Evolutionary conservation across 371 early-diverging fungal genomes (phyloP), one percentile per base, ranked within the genome.

Genomic region (Rhizopus stolonifer): DNA sequence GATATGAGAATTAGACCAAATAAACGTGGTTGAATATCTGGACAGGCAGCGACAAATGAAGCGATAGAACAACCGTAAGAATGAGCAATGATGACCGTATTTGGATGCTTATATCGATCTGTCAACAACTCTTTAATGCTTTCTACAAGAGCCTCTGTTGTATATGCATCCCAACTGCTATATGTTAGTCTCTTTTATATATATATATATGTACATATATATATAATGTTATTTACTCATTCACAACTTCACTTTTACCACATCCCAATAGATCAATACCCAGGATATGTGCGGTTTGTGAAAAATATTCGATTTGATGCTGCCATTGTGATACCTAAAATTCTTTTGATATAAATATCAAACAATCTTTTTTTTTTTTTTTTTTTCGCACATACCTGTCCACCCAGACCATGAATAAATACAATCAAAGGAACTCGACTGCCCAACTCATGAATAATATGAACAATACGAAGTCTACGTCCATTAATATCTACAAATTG

Each of bases 341-440:
- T 29, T 3, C n/a, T n/a, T 13, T 39, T 31, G 46, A 40, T 17
- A 49, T 26, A 19, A 23, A 10, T 32, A 19, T 15, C 18, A 38
- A 26, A n/a, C 11, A 36, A 33, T 47, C 46, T 21, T 48, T 32
- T 42, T 46, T 64, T 49, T 46, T 19, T 44, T 32, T n/a, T 9
- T 22, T 22, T 15, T 69, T 71, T n/a, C n/a, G n/a, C n/a, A n/a
- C n/a, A n/a, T n/a, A 85, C 86, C 73, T 87, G 88, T 33, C 84
- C 87, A 19, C 88, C 88, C 24, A 88, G 60, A 10, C 88, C 88
- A 56, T 88, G 88, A 40, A 88, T 82, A 62, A 88, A 86, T 6
- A 87, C 80, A 23, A 88, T 56, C 11, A 85, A 53, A 10, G 89
- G 89, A 17, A 85, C 82, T 61, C 76, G 77, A 31, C 79, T 80